These are phyloP conservation scores for Arxiozyma slooffiae DNA, from an alignment of 1,139 yeast species.

Conservation along the genomic window DNA sequence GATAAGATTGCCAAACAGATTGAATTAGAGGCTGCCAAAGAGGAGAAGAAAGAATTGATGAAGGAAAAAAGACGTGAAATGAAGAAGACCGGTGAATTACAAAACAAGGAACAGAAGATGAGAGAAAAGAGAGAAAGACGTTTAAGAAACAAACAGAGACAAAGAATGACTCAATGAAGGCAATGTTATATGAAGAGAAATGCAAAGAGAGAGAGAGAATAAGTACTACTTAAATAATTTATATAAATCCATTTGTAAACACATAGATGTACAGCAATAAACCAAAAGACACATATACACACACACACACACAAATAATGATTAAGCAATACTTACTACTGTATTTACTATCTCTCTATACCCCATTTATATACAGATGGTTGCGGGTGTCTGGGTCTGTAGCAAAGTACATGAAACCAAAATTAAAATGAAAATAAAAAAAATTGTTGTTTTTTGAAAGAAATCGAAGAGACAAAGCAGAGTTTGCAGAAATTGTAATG, in stretches of 20 bases:
- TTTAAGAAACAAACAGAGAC: conserved; percentile 37
- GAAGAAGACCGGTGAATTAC: conserved; percentile 53
- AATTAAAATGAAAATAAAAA: too few relatives aligned
- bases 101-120: conserved; percentile 65
- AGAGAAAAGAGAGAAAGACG: conserved; percentile 48
- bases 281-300: neutral
- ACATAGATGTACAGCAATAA: neutral
- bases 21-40: conserved; percentile 59
- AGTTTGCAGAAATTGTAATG: too few relatives aligned
- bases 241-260: too few relatives aligned
- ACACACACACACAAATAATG: neutral
- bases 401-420: too few relatives aligned
- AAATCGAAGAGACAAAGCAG: too few relatives aligned
- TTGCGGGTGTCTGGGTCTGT: too few relatives aligned
- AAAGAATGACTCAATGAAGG: conserved; percentile 21
- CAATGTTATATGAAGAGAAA: too few relatives aligned
- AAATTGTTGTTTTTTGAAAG: too few relatives aligned
- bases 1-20: conserved; percentile 51
- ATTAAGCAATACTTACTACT: too few relatives aligned
- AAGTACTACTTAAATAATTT: too few relatives aligned
- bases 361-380: too few relatives aligned
- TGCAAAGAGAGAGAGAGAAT: neutral
- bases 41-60: conserved; percentile 58
- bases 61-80: conserved; percentile 40
- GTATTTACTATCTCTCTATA: too few relatives aligned